A percentile compares a stretch with the other conserved stretches of the same genome.
These are phyloP conservation scores for Boletus barrowsii DNA, from an alignment of 768 basidiomycete species.

Conservation along the genomic window DNA sequence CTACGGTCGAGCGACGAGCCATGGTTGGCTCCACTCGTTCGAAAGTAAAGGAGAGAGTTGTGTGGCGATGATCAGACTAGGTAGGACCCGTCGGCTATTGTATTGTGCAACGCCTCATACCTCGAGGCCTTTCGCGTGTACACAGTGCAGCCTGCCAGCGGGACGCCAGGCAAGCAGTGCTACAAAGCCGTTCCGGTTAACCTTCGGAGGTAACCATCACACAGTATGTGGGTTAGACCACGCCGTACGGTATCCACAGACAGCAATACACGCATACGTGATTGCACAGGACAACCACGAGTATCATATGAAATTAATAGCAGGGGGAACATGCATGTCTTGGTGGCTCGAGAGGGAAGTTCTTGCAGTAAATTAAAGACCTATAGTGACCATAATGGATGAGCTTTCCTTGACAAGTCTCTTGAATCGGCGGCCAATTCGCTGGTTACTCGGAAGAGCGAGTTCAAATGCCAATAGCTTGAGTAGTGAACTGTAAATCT, in stretches of 20 bases:
- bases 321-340: background rate
- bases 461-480: slow-evolving; percentile 50
- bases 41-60: background rate
- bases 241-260: background rate
- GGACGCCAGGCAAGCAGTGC: slow-evolving; percentile 20
- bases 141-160: slow-evolving; percentile 14
- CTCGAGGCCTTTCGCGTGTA: slow-evolving; percentile 28
- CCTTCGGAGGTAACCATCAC: background rate
- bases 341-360: background rate
- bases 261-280: background rate
- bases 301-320: background rate
- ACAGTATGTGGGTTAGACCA: background rate
- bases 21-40: slow-evolving; percentile 13
- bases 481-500: slow-evolving; percentile 47
- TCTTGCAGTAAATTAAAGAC: slow-evolving; percentile 9
- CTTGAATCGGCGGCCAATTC: slow-evolving; percentile 44
- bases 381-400: slow-evolving; percentile 19
- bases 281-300: background rate
- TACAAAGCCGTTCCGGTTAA: background rate
- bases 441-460: slow-evolving; percentile 41
- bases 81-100: slow-evolving; percentile 14
- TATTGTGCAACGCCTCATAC: slow-evolving; percentile 14
- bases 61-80: slow-evolving; percentile 8
- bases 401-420: slow-evolving; percentile 38
- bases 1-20: slow-evolving; percentile 22